Evolutionary conservation across 495 filamentous ascomycete species (phyloP), one percentile per base, ranked within the genome.

Genomic region (Choiromyces venosus): DNA sequence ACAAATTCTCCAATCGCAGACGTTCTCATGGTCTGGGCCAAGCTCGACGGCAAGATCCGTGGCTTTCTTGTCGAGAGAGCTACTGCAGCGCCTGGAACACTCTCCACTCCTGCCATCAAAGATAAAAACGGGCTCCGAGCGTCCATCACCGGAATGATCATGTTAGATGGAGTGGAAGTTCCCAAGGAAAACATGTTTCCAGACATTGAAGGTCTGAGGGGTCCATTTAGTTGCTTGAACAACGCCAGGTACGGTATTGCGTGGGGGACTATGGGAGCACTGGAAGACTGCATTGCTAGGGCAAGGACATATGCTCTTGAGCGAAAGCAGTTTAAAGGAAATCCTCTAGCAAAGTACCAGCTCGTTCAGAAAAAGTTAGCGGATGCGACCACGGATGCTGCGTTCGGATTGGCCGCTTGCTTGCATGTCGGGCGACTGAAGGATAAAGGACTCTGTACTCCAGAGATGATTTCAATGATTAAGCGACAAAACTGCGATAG

Each of bases 401-500:
- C 93, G 1, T 99, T 92, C 81, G 95, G 95, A 6, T 91, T 91
- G 14, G 81, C 96, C 65, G 95, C 94, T 6, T 90, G 92, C 0
- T 87, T 90, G 52, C 95, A 99, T 82, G 94, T 97, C 64, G 95
- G 94, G 56, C 85, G 96, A 74, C 87, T 99, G 21, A 97, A 97
- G 86, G 95, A 98, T 80, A 88, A 91, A 79, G 93, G 94, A 21
- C 91, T 92, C 83, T 87, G 87, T 36, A 89, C 91, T 3, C 94
- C 95, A 12, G 96, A 99, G 84, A 97, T 97, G 96, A 96, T 99
- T 79, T 94, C 91, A 56, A 96, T 99, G 93, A 89, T 97, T 80
- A 99, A 99, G 86, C 87, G 95, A 75, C 94, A 98, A 85, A 99
- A 99, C 82, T 98, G 96, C 84, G 95, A 99, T 82, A 87, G 91